Percentiles rank a stretch among this genome's conserved stretches.
Evolutionary conservation across 78 protist species (phyloP).

Genomic region (Parvularia atlantis): DNA sequence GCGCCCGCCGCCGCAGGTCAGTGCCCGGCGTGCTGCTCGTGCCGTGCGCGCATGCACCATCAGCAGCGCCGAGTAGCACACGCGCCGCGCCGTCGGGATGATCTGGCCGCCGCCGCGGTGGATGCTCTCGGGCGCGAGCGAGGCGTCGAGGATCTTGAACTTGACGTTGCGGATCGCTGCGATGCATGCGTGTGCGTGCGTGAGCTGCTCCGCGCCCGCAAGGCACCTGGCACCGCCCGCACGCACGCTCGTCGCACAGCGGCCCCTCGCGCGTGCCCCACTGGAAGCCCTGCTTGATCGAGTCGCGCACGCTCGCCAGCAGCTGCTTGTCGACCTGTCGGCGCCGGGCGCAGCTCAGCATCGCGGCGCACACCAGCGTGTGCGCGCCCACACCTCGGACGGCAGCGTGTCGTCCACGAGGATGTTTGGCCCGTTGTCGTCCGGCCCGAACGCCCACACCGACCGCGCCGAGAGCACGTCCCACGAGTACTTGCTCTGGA

Average conservation of each 20-base stretch:
- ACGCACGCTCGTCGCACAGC: slow-evolving; percentile 75
- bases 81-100: slow-evolving; percentile 87
- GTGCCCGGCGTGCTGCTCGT: too few species aligned
- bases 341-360: too few species aligned
- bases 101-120: slow-evolving; percentile 76
- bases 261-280: slow-evolving; percentile 97
- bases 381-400: slow-evolving; percentile 46
- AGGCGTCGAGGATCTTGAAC: slow-evolving; percentile 74
- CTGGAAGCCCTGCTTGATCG: slow-evolving; percentile 86
- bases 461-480: slow-evolving; percentile 88
- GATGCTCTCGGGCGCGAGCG: slow-evolving; percentile 53
- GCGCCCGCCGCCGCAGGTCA: too few species aligned
- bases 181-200: background rate
- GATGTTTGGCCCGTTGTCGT: slow-evolving; percentile 65
- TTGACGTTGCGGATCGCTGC: slow-evolving; percentile 78
- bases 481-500: slow-evolving; percentile 84
- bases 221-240: too few species aligned
- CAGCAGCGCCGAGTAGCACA: slow-evolving; percentile 68
- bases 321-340: slow-evolving; percentile 53
- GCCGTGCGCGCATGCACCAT: too few species aligned
- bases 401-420: slow-evolving; percentile 87
- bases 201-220: background rate
- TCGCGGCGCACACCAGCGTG: background rate
- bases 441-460: slow-evolving; percentile 96
- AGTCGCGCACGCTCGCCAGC: slow-evolving; percentile 39